Conservation (phyloP, 108 stramenopile genomes). For the Nitzschia palea region DNA sequence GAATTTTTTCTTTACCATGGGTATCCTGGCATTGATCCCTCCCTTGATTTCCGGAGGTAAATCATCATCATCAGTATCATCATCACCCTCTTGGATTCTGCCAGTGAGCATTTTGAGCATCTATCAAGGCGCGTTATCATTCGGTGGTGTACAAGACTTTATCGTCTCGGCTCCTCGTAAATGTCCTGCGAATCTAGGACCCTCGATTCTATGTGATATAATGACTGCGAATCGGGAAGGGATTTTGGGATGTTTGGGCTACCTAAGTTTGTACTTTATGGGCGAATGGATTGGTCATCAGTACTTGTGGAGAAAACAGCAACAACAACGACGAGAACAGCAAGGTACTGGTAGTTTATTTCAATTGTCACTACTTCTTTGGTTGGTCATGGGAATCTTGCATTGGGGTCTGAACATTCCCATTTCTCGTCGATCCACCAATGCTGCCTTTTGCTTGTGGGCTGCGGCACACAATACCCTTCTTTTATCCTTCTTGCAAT, state of each 20-base stretch:
- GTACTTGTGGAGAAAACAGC: conserved; percentile 35
- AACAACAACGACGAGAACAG: neutral
- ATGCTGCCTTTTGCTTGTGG: conserved; percentile 74
- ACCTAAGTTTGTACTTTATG: conserved; percentile 57
- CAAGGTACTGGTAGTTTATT: neutral
- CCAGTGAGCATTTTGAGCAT: conserved; percentile 42
- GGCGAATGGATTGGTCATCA: conserved; percentile 59
- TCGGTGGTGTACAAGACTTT: conserved; percentile 59
- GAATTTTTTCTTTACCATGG: conserved; percentile 98
- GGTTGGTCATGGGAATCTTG: conserved; percentile 37
- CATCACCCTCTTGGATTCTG: conserved; percentile 8
- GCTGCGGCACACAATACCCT: conserved; percentile 62
- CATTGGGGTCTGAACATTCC: conserved; percentile 26
- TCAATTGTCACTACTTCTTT: conserved; percentile 25
- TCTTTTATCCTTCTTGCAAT: conserved; percentile 23
- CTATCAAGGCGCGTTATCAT: conserved; percentile 67
- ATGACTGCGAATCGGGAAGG: conserved; percentile 90
- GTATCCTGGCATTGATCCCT: conserved; percentile 32
- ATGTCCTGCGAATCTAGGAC: conserved; percentile 6
- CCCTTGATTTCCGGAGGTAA: conserved; percentile 20
- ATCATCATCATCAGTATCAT: neutral
- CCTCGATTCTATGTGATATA: conserved; percentile 34
- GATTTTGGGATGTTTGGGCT: conserved; percentile 78
- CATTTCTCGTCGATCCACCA: conserved; percentile 84
- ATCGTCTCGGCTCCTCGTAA: conserved; percentile 62